Base-by-base conservation (phyloP, 495 filamentous ascomycete species). In the Apiosordaria backusii region DNA sequence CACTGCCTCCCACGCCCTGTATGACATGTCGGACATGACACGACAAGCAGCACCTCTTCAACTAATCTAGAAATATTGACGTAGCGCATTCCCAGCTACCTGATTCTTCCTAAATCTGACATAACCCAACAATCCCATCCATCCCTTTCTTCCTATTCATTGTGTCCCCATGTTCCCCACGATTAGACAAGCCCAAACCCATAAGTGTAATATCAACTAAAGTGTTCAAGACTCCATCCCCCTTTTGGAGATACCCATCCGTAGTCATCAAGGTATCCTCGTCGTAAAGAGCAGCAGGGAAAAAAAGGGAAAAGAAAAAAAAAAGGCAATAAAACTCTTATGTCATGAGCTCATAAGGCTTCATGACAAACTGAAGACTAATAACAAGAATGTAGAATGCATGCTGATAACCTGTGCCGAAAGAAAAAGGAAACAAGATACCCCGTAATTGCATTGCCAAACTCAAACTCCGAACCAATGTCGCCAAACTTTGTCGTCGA, bases 241-340 rank as follows among this genome's bases (percentile, higher is more conserved):
- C 35, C 16, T 45, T 45, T 1, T n/a, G n/a, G n/a, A n/a, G 35
- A 45, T 18, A 45, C 35, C 35, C 35, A 1, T 45, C 1, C 35
- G 35, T 45, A 13, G 35, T 45, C 35, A 45, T 45, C 35, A 45
- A 45, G 35, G 35, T 45, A 45, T 45, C 35, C 35, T 45, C 35
- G 35, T 45, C 13, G 35, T 45, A 15, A 45, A 45, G 35, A 58
- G 24, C 58, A 22, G 50, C 63, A 29, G 23, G 16, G 40, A 63
- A 60, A 45, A n/a, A 45, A 62, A 55, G 13, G 25, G 55, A 19
- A 52, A 63, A 26, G 66, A 65, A 52, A 16, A 55, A 29, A 65
- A 40, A 58, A 45, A 62, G 60, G 29, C 50, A 40, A 29, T 19
- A 24, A 55, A 21, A 23, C 52, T 19, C 22, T 55, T 55, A 21